phyloP scores from a whole-genome alignment of 345 rosid species.

The Ceriops zippeliana region DNA sequence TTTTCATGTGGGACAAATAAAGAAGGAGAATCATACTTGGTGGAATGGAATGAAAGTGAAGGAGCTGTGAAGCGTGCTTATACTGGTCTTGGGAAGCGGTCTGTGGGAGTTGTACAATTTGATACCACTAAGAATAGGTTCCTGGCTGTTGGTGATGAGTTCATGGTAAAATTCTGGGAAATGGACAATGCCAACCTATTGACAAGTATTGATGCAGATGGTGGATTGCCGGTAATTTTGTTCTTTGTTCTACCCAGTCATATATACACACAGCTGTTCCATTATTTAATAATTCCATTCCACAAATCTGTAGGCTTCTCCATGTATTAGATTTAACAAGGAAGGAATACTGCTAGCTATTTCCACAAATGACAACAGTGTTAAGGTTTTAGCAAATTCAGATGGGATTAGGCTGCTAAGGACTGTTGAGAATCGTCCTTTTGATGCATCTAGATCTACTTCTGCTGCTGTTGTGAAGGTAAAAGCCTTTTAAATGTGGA shows the following conservation, averaged over 20 bases:
- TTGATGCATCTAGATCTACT: slow-evolving; percentile 77
- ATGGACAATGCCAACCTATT: slow-evolving; percentile 56
- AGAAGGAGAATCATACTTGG: slow-evolving; percentile 73
- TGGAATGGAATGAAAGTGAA: slow-evolving; percentile 93
- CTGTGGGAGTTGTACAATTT: slow-evolving; percentile 72
- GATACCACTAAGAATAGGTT: slow-evolving; percentile 76
- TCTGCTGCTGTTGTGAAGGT: slow-evolving; percentile 65
- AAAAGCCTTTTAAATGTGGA: neutral
- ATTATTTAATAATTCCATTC: slow-evolving; percentile 12
- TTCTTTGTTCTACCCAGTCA: neutral
- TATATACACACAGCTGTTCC: slow-evolving; percentile 12
- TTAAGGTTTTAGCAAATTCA: slow-evolving; percentile 70
- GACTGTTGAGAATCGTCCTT: slow-evolving; percentile 61
- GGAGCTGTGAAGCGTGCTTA: slow-evolving; percentile 62
- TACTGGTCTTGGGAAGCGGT: slow-evolving; percentile 66
- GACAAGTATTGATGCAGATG: slow-evolving; percentile 68
- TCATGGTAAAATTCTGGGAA: slow-evolving; percentile 73
- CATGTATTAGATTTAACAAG: slow-evolving; percentile 71
- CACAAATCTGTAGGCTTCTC: slow-evolving; percentile 61
- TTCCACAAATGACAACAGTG: slow-evolving; percentile 70
- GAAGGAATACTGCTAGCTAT: slow-evolving; percentile 78
- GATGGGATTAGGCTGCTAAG: slow-evolving; percentile 71
- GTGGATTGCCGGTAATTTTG: slow-evolving; percentile 68
- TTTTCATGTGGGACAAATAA: slow-evolving; percentile 83
- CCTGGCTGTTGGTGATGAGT: slow-evolving; percentile 89